Evolutionary conservation across 345 rosid genomes (phyloP).

Genomic region (Geranium brycei): DNA sequence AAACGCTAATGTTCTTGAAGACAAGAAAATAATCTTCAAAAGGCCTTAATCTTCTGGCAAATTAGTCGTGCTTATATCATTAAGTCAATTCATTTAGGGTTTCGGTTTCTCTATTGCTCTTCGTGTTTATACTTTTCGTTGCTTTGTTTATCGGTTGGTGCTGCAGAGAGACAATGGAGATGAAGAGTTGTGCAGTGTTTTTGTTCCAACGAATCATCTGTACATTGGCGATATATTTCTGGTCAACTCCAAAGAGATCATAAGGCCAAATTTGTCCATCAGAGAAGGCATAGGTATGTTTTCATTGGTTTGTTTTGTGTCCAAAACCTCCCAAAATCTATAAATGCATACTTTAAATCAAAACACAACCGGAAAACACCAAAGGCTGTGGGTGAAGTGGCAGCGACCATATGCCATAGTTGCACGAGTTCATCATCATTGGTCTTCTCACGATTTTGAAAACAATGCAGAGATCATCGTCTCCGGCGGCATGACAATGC

Average conservation of each 20-base stretch:
- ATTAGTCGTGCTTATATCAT: too few species aligned
- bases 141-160: conserved; percentile 7
- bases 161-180: conserved; percentile 42
- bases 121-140: neutral
- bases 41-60: too few species aligned
- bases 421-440: too few species aligned
- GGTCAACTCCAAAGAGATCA: conserved; percentile 40
- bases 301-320: neutral
- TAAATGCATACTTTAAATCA: too few species aligned
- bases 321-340: neutral
- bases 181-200: conserved; percentile 46
- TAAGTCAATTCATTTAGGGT: neutral
- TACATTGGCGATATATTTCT: conserved; percentile 39
- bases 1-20: too few species aligned
- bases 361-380: neutral
- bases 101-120: neutral
- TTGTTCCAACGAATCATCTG: conserved; percentile 49
- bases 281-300: conserved; percentile 45
- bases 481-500: conserved; percentile 52
- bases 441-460: neutral
- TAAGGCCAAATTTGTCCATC: conserved; percentile 41
- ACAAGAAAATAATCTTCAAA: too few species aligned
- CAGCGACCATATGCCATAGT: too few species aligned
- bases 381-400: too few species aligned
- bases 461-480: conserved; percentile 39